Base-by-base conservation (phyloP, 148 eudicot species). In the Rhododendron ferrugineum region DNA sequence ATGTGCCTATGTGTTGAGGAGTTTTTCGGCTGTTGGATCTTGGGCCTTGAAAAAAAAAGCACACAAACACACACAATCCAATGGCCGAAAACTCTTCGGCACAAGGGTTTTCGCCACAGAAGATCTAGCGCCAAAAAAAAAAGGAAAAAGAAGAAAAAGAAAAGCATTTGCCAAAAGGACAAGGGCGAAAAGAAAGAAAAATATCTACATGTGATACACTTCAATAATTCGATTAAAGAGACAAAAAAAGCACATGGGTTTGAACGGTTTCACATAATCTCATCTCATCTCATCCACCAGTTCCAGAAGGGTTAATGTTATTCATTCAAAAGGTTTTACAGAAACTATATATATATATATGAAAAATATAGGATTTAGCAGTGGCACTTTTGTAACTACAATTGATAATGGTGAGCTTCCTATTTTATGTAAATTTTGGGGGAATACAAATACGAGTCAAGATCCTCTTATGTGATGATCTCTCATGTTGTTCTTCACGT, bases 201-300 rank as follows among this genome's bases (percentile, higher is more conserved):
- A 28, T 15, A 77, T 77, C 50, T 44, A 9, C 32, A 77, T 3
- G 32, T 42, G 26, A 78, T 46, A 11, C 5, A 4, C 34, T 44
- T 44, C 32, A 46, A 46, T 78, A 78, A 78, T 78, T 78, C 16
- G 23, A 46, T 47, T 6, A n/a, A 78, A 78, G 26, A 37, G 46
- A 77, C 14, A 10, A 42, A 37, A 77, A 77, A 22, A 4, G 23
- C 11, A 77, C 28, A 23, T 42, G 80, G 50, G 80, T 77, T 16
- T 77, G 80, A 77, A 23, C 26, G n/a, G 46, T 36, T 18, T 42
- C 30, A 34, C 40, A 77, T 77, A 23, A 77, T 2, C 6, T 46
- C 79, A 58, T 75, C 79, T 72, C 76, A 72, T 72, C 79, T 72
- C 76, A 72, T 72, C 76, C 26, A 75, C 11, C n/a, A 74, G 23